phyloP scores from a whole-genome alignment of 768 basidiomycete species.

The Dendrothele bispora region DNA sequence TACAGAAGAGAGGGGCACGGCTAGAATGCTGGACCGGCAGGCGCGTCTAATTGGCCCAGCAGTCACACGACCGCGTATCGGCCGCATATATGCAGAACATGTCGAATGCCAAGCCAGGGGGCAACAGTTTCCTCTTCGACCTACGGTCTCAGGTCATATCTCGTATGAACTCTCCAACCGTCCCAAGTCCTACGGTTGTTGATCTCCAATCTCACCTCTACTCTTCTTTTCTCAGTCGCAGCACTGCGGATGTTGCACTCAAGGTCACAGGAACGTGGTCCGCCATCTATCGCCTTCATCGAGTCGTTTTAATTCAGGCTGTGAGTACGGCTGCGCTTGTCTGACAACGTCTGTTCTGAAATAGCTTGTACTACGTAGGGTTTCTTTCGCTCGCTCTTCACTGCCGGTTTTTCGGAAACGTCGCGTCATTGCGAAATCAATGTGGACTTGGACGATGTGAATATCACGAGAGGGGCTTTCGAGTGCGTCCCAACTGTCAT shows the following conservation, averaged over 20 bases:
- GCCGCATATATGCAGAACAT: too few relatives aligned
- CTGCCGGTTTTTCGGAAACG: slow-evolving; percentile 74
- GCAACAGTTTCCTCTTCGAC: too few relatives aligned
- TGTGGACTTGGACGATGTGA: slow-evolving; percentile 78
- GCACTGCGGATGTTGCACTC: slow-evolving; percentile 78
- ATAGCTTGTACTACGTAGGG: slow-evolving; percentile 40
- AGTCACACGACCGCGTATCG: too few relatives aligned
- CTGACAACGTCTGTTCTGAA: background rate
- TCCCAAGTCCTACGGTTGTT: too few relatives aligned
- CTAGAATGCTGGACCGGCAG: too few relatives aligned
- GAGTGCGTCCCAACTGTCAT: too few relatives aligned
- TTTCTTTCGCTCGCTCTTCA: slow-evolving; percentile 88
- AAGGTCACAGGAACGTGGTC: slow-evolving; percentile 58
- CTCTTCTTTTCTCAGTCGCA: slow-evolving; percentile 64
- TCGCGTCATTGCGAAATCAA: slow-evolving; percentile 56
- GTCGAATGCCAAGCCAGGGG: too few relatives aligned
- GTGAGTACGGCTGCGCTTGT: slow-evolving; percentile 38
- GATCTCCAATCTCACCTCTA: slow-evolving; percentile 79
- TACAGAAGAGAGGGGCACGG: too few relatives aligned
- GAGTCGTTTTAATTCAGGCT: slow-evolving; percentile 86
- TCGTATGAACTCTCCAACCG: too few relatives aligned
- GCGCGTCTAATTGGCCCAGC: too few relatives aligned
- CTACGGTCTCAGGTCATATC: too few relatives aligned
- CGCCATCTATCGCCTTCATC: slow-evolving; percentile 78
- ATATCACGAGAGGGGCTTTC: slow-evolving; percentile 89